Evolutionary conservation across 2,329 filamentous ascomycete genomes (phyloP), one percentile per base, ranked within the genome.

Genomic region (Fusarium verrucosum): DNA sequence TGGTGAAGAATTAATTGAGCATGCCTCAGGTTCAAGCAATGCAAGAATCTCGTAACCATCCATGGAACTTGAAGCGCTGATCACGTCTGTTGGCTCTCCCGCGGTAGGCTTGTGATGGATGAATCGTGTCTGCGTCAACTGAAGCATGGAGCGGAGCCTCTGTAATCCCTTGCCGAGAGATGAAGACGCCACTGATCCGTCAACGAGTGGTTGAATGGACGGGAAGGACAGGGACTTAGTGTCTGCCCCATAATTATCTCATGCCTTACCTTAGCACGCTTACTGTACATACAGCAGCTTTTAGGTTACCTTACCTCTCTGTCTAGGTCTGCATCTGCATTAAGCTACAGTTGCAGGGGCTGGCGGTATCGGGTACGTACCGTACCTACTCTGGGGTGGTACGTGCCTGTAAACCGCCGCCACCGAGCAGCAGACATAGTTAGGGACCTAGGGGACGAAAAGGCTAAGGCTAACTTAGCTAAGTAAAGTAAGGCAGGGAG

Each of bases 221-320:
- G 30, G 16, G 51, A 28, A 40, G 17, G 50, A 61, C 57, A 65
- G 57, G 68, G 57, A 59, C 37, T 19, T 47, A 22, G 22, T 56
- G 10, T 11, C 28, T 53, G 62, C 67, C 60, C 68, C 68, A 70
- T 70, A 68, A 62, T 59, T 70, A 70, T 62, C 65, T 70, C 65
- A 65, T 70, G 61, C 30, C 46, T 43, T 50, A 40, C 56, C 56
- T 57, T 36, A 50, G 33, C 14, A 30, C 16, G 26, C 33, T 25
- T 50, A 30, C 28, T 10, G 28, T 30, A 16, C 28, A 6, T 25
- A 25, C n/a, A 7, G 11, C 16, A 33, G 47, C 37, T 40, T 32
- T 45, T 44, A 50, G 47, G 13, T 30, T 33, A 32, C 37, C 37
- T 44, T 32, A 23, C 7, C 20, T 40, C 16, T 25, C 38, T 32